Evolutionary conservation across 805 yeast species (phyloP), one percentile per base, ranked within the genome.

Genomic region (Candida jianshihensis): DNA sequence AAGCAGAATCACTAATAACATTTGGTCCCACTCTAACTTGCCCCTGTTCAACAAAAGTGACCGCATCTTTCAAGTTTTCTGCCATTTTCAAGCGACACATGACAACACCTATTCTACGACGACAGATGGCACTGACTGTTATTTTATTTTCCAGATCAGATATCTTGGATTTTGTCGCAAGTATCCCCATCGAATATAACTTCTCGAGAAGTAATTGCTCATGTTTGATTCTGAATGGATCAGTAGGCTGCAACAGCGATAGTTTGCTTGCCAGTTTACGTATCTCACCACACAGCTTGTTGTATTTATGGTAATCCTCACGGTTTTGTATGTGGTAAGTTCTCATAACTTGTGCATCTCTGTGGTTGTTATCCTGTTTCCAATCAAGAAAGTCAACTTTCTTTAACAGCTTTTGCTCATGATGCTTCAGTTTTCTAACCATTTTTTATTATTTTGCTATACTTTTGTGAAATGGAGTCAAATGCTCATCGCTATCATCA

Each of bases 11-110:
- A 1, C 96, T 89, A 30, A 94, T 81, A 19, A 94, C 81, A 55
- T 87, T 83, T 11, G 97, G 97, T 0, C 99, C 99, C 6, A 92
- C 95, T 48, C 98, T 73, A 3, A 92, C 95, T 54, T 92, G 97
- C 3, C 99, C 99, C 59, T 92, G 97, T 55, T 92, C 97, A 12
- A 94, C 73, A 56, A 85, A 86, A 33, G 85, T 85, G 19, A 89
- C 84, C 0, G 97, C 98, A 60, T 89, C 97, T 20, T 73, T 64
- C 19, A 90, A 70, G 30, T 81, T 84, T 53, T 90, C 88, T 0
- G 96, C 89, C 99, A 92, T 94, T 52, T 82, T 85, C 47, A 89
- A 66, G 40, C 96, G 73, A 51, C 90, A 87, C 96, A 92, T 85
- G 30, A 92, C 90, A 28, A 90, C 96, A 8, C 94, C 95, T 20